phyloP scores from a whole-genome alignment of 108 stramenopile genomes.

The Pseudonitzschia delicatissima region DNA sequence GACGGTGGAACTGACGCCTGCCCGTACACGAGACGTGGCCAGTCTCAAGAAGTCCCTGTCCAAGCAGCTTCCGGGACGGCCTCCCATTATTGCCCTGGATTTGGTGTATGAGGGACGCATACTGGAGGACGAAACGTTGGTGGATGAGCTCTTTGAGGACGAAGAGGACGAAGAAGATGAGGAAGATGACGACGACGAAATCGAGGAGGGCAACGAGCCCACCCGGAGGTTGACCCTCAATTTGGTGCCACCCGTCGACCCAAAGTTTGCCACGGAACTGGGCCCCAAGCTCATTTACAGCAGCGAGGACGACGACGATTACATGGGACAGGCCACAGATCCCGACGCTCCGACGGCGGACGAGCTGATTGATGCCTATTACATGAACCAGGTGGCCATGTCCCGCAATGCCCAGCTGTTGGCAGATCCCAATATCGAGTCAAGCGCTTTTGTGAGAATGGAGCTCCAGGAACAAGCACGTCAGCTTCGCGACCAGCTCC shows the following conservation, averaged over 20 bases:
- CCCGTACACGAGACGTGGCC: conserved; percentile 47
- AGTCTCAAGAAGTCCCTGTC: conserved; percentile 57
- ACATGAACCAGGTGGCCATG: conserved; percentile 59
- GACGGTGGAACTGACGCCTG: conserved; percentile 53
- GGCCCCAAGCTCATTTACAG: conserved; percentile 35
- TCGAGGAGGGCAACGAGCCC: conserved; percentile 38
- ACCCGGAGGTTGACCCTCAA: conserved; percentile 52
- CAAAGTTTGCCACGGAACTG: conserved; percentile 63
- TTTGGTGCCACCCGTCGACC: conserved; percentile 73
- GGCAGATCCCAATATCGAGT: conserved; percentile 17
- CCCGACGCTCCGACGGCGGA: conserved; percentile 41
- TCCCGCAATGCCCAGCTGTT: conserved; percentile 30
- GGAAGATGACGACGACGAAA: conserved; percentile 56
- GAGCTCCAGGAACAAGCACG: conserved; percentile 46
- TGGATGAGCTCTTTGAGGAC: conserved; percentile 65
- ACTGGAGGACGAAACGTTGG: conserved; percentile 56
- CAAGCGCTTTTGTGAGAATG: conserved; percentile 25
- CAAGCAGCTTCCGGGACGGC: conserved; percentile 55
- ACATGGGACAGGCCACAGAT: neutral
- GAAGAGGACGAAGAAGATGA: conserved; percentile 65
- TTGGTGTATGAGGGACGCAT: conserved; percentile 47
- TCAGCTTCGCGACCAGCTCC: conserved; percentile 39
- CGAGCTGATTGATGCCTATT: conserved; percentile 70
- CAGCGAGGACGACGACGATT: conserved; percentile 8
- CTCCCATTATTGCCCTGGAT: conserved; percentile 45